These are phyloP conservation scores for Cochlearia excelsa DNA, from an alignment of 345 rosid species.

Conservation along the genomic window DNA sequence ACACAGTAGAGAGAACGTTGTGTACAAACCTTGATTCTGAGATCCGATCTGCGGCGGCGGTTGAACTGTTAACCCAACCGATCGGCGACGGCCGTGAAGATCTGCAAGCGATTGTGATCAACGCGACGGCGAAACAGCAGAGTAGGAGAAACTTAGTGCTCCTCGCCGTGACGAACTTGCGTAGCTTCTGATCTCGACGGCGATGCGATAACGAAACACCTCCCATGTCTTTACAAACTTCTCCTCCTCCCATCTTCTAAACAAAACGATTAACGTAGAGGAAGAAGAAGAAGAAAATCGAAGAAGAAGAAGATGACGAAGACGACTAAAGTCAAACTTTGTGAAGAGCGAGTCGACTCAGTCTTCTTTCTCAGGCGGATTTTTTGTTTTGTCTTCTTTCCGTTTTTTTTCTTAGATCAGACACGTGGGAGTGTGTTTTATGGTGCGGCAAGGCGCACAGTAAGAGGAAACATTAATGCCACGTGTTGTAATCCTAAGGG, in stretches of 20 bases:
- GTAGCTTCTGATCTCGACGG: conserved; percentile 56
- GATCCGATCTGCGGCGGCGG: conserved; percentile 41
- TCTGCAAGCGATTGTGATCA: conserved; percentile 47
- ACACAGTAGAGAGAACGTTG: not conserved
- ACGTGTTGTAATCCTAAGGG: not conserved
- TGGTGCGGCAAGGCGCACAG: not conserved
- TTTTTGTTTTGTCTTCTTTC: not conserved
- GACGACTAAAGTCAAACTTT: conserved; percentile 23
- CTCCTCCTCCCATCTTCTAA: conserved; percentile 31
- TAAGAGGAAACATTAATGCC: not conserved
- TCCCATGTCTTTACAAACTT: conserved; percentile 51
- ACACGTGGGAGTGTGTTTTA: not conserved
- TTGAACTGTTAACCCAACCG: conserved; percentile 39
- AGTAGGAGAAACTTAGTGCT: conserved; percentile 65
- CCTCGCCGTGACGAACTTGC: conserved; percentile 57
- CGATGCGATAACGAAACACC: conserved; percentile 58
- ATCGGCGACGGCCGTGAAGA: conserved; percentile 37
- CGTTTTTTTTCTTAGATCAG: conserved; percentile 7
- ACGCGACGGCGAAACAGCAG: conserved; percentile 47
- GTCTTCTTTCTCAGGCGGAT: conserved; percentile 23
- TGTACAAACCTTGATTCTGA: conserved; percentile 50
- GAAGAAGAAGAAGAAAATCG: conserved; percentile 1
- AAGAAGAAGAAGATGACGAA: not conserved
- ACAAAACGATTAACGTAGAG: not conserved
- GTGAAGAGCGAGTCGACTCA: conserved; percentile 28